These are phyloP conservation scores for Auricularia cornea DNA, from an alignment of 768 basidiomycete genomes.

Conservation along the genomic window DNA sequence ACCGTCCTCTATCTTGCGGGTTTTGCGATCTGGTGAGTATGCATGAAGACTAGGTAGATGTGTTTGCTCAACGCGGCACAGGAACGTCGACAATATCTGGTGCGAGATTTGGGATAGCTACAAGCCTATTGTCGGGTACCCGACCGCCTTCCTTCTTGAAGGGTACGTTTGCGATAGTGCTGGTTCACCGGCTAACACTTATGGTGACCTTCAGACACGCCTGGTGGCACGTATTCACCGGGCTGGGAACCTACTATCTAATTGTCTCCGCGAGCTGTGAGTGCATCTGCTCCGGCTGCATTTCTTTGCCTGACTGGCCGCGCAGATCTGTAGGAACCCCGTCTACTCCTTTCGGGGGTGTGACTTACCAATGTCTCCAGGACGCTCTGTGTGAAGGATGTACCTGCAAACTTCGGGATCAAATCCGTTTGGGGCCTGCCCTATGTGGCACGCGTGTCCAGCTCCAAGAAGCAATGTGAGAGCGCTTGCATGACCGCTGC, in stretches of 20 bases:
- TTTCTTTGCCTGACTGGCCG: neutral
- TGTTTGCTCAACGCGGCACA: too few species aligned
- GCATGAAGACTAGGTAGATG: too few species aligned
- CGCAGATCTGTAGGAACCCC: neutral
- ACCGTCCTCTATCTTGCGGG: slow-evolving; percentile 49
- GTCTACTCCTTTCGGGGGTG: too few species aligned
- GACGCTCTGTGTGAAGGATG: slow-evolving; percentile 54
- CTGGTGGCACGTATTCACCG: slow-evolving; percentile 67
- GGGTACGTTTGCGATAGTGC: slow-evolving; percentile 24
- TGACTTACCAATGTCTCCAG: slow-evolving; percentile 23
- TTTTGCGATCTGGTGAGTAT: slow-evolving; percentile 42
- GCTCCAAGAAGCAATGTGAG: neutral
- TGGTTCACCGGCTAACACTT: neutral
- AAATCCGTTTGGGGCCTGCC: neutral
- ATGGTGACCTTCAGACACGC: slow-evolving; percentile 38
- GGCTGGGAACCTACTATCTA: slow-evolving; percentile 21
- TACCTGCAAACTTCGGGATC: neutral
- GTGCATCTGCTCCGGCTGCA: slow-evolving; percentile 4
- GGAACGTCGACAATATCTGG: slow-evolving; percentile 78
- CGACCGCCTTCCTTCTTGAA: slow-evolving; percentile 56
- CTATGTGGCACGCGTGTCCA: neutral
- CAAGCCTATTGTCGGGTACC: slow-evolving; percentile 56
- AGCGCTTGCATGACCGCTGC: too few species aligned
- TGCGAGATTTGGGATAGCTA: slow-evolving; percentile 49
- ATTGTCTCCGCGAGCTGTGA: slow-evolving; percentile 15